A percentile compares a stretch with the other conserved stretches of the same genome.
Evolutionary conservation across 768 basidiomycete species (phyloP).

Genomic region (Boletus huronensis): DNA sequence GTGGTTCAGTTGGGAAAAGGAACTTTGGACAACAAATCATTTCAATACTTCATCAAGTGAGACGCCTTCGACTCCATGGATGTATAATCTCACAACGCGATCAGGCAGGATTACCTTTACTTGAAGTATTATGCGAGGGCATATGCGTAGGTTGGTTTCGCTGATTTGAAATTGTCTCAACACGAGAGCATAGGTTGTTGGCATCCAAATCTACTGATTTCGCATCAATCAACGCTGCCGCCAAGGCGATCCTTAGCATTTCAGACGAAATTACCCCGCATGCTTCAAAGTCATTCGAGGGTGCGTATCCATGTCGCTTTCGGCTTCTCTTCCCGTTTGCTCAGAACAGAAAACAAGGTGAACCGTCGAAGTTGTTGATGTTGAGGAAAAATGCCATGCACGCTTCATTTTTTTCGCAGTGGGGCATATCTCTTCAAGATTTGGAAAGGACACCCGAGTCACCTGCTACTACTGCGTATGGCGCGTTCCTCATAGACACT

Average conservation of each 20-base stretch:
- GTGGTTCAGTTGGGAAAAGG: slow-evolving; percentile 3
- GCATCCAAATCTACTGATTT: background rate
- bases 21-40: background rate
- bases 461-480: slow-evolving; percentile 2
- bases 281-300: background rate
- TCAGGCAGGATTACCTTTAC: slow-evolving; percentile 3
- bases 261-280: background rate
- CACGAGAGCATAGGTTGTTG: background rate
- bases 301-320: background rate
- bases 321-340: background rate
- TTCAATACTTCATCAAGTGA: slow-evolving; percentile 4
- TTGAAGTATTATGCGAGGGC: slow-evolving; percentile 7
- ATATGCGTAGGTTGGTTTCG: slow-evolving; percentile 1
- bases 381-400: background rate
- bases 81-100: background rate
- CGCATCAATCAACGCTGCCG: background rate
- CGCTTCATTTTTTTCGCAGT: background rate
- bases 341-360: background rate
- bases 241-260: background rate
- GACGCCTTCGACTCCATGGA: background rate
- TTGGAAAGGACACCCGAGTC: slow-evolving; percentile 1
- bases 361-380: background rate
- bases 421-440: background rate
- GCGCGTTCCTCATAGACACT: slow-evolving; percentile 4
- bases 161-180: background rate